Conservation (phyloP, 2,329 filamentous ascomycete species). For the Claviceps sp. region DNA sequence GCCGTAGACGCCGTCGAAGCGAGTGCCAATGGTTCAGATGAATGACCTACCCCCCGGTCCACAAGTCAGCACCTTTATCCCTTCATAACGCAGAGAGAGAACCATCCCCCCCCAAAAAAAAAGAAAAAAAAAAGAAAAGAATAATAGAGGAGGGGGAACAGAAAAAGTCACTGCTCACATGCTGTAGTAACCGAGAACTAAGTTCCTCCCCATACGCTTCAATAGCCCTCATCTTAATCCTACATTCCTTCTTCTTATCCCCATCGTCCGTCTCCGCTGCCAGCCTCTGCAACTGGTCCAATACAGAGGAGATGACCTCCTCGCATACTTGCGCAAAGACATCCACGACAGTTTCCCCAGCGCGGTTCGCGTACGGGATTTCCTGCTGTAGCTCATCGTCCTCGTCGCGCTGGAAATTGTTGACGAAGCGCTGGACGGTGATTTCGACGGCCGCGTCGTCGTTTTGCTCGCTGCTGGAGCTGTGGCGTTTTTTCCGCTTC, state of each 20-base stretch:
- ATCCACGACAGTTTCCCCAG: conserved; percentile 48
- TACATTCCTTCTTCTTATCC: conserved; percentile 37
- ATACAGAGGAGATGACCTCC: conserved; percentile 40
- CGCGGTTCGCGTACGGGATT: conserved; percentile 39
- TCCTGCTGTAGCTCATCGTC: conserved; percentile 34
- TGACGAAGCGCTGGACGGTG: conserved; percentile 46
- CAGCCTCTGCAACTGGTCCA: conserved; percentile 34
- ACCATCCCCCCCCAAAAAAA: neutral
- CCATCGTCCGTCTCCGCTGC: conserved; percentile 25
- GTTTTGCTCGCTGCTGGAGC: conserved; percentile 11
- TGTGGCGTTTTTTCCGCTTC: conserved; percentile 11
- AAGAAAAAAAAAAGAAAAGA: neutral
- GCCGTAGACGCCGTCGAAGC: conserved; percentile 42
- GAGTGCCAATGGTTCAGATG: conserved; percentile 45
- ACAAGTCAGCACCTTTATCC: neutral
- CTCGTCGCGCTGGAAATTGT: conserved; percentile 28
- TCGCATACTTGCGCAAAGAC: conserved; percentile 49
- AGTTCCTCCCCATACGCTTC: conserved; percentile 47
- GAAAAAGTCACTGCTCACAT: conserved; percentile 29
- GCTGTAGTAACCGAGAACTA: conserved; percentile 40
- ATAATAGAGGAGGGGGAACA: neutral
- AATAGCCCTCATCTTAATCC: conserved; percentile 41
- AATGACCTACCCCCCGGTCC: conserved; percentile 30
- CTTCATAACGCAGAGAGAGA: too few relatives aligned
- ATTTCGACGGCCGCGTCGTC: conserved; percentile 31